Evolutionary conservation across 1,284 basidiomycete genomes (phyloP).

Genomic region (Pterula multifida): DNA sequence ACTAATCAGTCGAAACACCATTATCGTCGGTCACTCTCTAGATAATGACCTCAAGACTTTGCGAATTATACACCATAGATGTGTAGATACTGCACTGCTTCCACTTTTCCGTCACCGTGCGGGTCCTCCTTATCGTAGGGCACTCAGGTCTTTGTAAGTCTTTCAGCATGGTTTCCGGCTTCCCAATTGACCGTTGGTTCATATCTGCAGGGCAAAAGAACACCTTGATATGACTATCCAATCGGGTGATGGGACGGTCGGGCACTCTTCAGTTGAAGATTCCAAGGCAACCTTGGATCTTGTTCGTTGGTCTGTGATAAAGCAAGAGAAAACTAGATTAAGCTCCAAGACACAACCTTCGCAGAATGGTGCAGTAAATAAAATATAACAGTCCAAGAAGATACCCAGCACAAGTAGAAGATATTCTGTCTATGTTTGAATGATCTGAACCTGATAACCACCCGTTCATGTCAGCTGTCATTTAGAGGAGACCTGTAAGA

Average conservation of each 20-base stretch:
- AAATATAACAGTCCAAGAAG: neutral
- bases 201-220: slow-evolving; percentile 52
- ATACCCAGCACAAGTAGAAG: neutral
- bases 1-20: slow-evolving; percentile 67
- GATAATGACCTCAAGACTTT: slow-evolving; percentile 88
- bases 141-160: slow-evolving; percentile 68
- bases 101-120: slow-evolving; percentile 62
- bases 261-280: slow-evolving; percentile 81
- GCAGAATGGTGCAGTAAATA: neutral
- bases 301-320: slow-evolving; percentile 61
- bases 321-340: slow-evolving; percentile 31
- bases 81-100: slow-evolving; percentile 76
- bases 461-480: neutral
- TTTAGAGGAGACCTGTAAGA: neutral
- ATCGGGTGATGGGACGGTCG: slow-evolving; percentile 53
- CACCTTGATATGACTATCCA: slow-evolving; percentile 72
- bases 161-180: slow-evolving; percentile 2
- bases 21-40: slow-evolving; percentile 75
- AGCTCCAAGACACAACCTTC: slow-evolving; percentile 4
- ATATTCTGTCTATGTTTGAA: neutral
- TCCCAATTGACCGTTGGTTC: slow-evolving; percentile 2
- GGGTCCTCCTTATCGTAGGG: slow-evolving; percentile 68
- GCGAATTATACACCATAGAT: slow-evolving; percentile 69
- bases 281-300: slow-evolving; percentile 77
- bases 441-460: neutral